Evolutionary conservation across 1,284 basidiomycete genomes (phyloP).

Genomic region (Fistulinella staudtii): DNA sequence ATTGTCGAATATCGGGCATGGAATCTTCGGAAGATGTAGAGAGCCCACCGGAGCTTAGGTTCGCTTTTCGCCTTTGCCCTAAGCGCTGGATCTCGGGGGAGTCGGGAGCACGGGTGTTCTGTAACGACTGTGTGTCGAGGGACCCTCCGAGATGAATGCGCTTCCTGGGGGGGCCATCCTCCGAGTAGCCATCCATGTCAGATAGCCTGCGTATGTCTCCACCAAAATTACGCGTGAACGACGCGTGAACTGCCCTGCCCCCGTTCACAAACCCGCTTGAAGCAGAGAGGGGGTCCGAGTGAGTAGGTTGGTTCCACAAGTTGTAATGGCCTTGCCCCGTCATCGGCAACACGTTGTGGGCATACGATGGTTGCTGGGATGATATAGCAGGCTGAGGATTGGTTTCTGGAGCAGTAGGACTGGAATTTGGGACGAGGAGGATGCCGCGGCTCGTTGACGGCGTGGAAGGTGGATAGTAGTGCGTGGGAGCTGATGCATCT

Average conservation of each 20-base stretch:
- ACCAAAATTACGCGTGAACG: slow-evolving; percentile 44
- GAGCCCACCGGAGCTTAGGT: slow-evolving; percentile 35
- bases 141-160: slow-evolving; percentile 54
- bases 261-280: slow-evolving; percentile 56
- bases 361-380: slow-evolving; percentile 30
- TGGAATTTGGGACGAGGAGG: slow-evolving; percentile 72
- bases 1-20: slow-evolving; percentile 42
- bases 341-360: slow-evolving; percentile 43
- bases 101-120: slow-evolving; percentile 32
- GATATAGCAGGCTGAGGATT: slow-evolving; percentile 36
- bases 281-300: slow-evolving; percentile 53
- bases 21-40: slow-evolving; percentile 65
- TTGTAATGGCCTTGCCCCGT: slow-evolving; percentile 37
- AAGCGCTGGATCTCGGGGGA: slow-evolving; percentile 56
- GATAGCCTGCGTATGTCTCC: slow-evolving; percentile 32
- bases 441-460: slow-evolving; percentile 39
- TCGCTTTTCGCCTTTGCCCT: slow-evolving; percentile 46
- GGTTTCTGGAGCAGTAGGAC: slow-evolving; percentile 47
- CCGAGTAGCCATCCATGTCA: slow-evolving; percentile 38
- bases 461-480: slow-evolving; percentile 40
- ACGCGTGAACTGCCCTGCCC: slow-evolving; percentile 42
- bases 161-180: slow-evolving; percentile 66
- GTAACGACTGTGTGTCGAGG: slow-evolving; percentile 27
- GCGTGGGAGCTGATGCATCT: slow-evolving; percentile 48
- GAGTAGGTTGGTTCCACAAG: slow-evolving; percentile 36